These are phyloP conservation scores for Trichoderma citrinoviride DNA, from an alignment of 2,329 filamentous ascomycete species.

Conservation along the genomic window DNA sequence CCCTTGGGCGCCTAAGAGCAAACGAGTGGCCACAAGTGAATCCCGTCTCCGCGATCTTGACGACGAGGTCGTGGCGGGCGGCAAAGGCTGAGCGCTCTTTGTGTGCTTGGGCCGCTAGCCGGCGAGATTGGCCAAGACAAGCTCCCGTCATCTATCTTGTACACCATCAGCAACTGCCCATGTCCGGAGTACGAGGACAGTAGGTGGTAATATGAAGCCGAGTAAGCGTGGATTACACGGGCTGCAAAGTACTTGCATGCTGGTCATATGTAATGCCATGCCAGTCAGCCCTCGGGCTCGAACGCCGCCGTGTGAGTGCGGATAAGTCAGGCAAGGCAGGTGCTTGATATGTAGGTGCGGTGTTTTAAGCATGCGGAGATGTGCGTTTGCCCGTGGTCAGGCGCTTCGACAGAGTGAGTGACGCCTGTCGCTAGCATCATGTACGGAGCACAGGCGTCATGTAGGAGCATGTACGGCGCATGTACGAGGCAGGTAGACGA, in stretches of 20 bases:
- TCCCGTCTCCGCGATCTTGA: conserved; percentile 12
- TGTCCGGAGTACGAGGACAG: neutral
- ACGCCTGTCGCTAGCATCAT: conserved; percentile 1
- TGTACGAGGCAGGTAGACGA: neutral
- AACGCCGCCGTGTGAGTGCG: neutral
- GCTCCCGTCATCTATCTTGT: conserved; percentile 1
- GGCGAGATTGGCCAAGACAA: neutral
- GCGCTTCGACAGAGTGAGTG: neutral
- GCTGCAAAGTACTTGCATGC: conserved; percentile 5
- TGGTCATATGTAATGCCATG: neutral
- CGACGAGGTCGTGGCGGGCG: conserved; percentile 8
- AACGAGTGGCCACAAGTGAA: neutral
- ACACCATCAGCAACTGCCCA: conserved; percentile 13
- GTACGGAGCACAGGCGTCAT: conserved; percentile 4
- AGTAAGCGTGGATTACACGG: conserved; percentile 4
- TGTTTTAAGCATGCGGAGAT: conserved; percentile 9
- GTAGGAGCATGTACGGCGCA: neutral
- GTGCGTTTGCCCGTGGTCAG: conserved; percentile 1
- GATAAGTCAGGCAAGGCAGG: no score
- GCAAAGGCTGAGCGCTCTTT: neutral
- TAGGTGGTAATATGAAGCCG: neutral
- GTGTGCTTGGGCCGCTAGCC: conserved; percentile 1
- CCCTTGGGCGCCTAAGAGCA: conserved; percentile 2
- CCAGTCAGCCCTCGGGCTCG: conserved; percentile 7
- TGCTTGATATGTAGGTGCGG: neutral